Evolutionary conservation across 345 rosid genomes (phyloP), one percentile per base, ranked within the genome.

Genomic region (Salix dunnii): DNA sequence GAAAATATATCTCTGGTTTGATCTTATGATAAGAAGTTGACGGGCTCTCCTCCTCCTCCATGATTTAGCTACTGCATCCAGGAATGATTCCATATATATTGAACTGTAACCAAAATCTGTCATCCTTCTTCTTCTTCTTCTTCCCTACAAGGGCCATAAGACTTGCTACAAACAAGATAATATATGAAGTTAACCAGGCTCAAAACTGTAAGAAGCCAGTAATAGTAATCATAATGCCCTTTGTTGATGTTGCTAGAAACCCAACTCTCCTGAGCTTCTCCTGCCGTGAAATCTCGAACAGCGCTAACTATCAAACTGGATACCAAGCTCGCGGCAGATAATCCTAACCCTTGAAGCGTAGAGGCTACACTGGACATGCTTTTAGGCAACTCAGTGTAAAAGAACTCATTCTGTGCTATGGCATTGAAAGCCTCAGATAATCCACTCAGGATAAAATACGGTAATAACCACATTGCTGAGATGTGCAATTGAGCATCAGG

Each of bases 401-500:
- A 92, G 78, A 92, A 92, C 81, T 91, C 97, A 0, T 90, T 90
- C 71, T 91, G 95, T 30, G 87, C 97, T 49, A 92, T 90, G 0
- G 90, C 90, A 20, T 80, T 84, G 20, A 92, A 85, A 4, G 97
- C 95, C 77, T 92, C 97, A 0, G 95, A 91, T 11, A 92, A 70
- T 17, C 96, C 97, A 23, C 77, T 77, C 76, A 92, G 38, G 72
- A 85, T 81, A 77, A 85, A 84, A 35, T 88, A 92, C 23, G 92
- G 95, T 20, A 86, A 81, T 0, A 92, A 88, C 94, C 97, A 92
- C 90, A 89, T 83, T 0, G 94, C 97, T 6, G 97, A 92, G 85
- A 91, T 46, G 49, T 46, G 17, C 49, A 46, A 14, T 46, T 4
- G 5, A 46, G 49, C 17, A 14, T 46, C 4, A 14, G 17, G 49